phyloP scores from a whole-genome alignment of 192 early-diverging fungal species.

The Linderina pennispora region DNA sequence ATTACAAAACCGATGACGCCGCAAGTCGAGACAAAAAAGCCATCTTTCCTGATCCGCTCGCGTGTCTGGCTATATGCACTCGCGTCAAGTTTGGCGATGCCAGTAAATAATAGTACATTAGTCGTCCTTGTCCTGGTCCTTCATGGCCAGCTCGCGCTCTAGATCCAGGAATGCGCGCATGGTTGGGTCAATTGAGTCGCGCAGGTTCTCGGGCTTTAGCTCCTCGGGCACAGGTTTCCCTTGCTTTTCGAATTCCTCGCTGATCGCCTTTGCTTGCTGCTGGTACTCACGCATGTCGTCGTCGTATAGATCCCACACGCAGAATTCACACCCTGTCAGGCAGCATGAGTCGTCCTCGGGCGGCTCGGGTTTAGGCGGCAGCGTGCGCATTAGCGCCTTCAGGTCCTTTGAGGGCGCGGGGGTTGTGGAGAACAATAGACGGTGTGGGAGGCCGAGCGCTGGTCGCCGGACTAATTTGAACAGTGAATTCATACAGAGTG shows the following conservation, averaged over 20 bases:
- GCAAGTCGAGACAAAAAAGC: too few species aligned
- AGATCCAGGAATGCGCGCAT: constrained; percentile 45
- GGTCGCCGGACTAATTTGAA: neutral
- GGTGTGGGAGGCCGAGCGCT: neutral
- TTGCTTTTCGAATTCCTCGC: constrained; percentile 19
- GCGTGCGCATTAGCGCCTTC: constrained; percentile 20
- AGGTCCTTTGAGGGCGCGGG: neutral
- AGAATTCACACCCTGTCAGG: constrained; percentile 42
- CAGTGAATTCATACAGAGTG: neutral
- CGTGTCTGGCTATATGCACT: too few species aligned
- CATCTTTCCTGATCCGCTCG: too few species aligned
- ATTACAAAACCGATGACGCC: too few species aligned
- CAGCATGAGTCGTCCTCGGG: constrained; percentile 39
- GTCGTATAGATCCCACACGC: constrained; percentile 48
- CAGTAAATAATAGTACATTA: constrained; percentile 1
- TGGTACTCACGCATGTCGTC: constrained; percentile 45
- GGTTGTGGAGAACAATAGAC: neutral
- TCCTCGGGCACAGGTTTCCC: constrained; percentile 26
- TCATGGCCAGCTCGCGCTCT: constrained; percentile 36
- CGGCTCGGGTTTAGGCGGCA: constrained; percentile 44
- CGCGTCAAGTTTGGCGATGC: too few species aligned
- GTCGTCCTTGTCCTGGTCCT: constrained; percentile 32
- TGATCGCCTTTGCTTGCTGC: constrained; percentile 20
- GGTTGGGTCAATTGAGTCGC: constrained; percentile 33
- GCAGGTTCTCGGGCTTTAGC: constrained; percentile 23